Evolutionary conservation across 148 eudicot genomes (phyloP), one percentile per base, ranked within the genome.

Genomic region (Mesembryanthemum crystallinum): DNA sequence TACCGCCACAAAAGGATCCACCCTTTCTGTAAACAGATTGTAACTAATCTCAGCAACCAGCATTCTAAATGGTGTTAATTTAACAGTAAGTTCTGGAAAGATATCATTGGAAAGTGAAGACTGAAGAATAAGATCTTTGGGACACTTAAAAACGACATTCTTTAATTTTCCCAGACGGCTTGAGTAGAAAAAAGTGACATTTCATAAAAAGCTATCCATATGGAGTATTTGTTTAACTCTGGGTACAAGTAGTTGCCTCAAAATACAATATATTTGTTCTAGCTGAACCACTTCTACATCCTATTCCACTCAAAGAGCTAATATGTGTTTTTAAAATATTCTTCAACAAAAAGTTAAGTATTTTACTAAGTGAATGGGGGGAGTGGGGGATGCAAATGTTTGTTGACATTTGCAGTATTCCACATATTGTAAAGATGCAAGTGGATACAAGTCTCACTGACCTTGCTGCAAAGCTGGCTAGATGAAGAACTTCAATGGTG

Each of bases 381-480:
- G n/a, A 5, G 23, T 2, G 18, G 20, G 21, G 54, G 45, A 70
- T 28, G 17, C n/a, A 51, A 11, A 52, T 29, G 3, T 20, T 8
- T 49, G 61, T 70, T 52, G 39, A 28, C 3, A 8, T 25, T 27
- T 27, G 24, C 72, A 69, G 30, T 28, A 47, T 2, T 12, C 18
- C 39, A 18, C 18, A 69, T 25, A 47, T 9, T 45, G 11, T 27
- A 21, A 23, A 30, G 49, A 57, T 15, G 42, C 20, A 72, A 29
- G 49, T 35, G 25, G 14, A 20, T 14, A n/a, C 45, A n/a, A 1
- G 7, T 23, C 27, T 21, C 30, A 72, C 64, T 55, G 15, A 55
- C 74, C 64, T 57, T 57, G 30, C 51, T 57, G 64, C 74, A 55
- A 4, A 55, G 57, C 7, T 69, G 42, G 61, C 8, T 29, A 20